Conservation (phyloP, 345 rosid species). For the Eucalyptus shirleyi region DNA sequence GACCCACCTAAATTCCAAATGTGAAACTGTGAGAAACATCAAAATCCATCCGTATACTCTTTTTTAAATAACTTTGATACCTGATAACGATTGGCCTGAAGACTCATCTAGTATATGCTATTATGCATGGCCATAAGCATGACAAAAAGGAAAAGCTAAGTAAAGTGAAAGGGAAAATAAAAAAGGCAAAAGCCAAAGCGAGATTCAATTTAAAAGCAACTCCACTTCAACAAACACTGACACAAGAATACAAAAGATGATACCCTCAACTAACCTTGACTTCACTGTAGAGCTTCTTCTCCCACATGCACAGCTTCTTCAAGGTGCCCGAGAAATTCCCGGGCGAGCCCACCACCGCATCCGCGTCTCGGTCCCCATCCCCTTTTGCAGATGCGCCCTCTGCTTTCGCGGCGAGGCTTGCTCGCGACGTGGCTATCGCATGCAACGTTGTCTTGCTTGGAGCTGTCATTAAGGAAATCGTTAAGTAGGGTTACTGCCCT, state of each 20-base stretch:
- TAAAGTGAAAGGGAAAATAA: neutral
- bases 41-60: neutral
- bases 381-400: neutral
- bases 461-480: neutral
- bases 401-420: neutral
- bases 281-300: conserved; percentile 62
- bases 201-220: neutral
- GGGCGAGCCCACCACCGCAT: conserved; percentile 2
- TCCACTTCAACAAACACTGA: neutral
- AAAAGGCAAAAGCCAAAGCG: neutral
- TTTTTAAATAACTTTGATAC: neutral
- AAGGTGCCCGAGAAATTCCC: conserved; percentile 40
- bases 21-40: neutral
- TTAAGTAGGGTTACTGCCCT: neutral
- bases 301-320: conserved; percentile 52
- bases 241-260: neutral
- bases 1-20: neutral
- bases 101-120: neutral
- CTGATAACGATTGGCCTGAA: neutral
- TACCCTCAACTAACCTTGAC: conserved; percentile 35
- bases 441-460: neutral
- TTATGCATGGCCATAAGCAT: neutral
- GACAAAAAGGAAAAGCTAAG: neutral
- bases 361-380: conserved; percentile 9
- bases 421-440: neutral